phyloP scores from a whole-genome alignment of 1,284 basidiomycete species.

The Ustilago hordei region DNA sequence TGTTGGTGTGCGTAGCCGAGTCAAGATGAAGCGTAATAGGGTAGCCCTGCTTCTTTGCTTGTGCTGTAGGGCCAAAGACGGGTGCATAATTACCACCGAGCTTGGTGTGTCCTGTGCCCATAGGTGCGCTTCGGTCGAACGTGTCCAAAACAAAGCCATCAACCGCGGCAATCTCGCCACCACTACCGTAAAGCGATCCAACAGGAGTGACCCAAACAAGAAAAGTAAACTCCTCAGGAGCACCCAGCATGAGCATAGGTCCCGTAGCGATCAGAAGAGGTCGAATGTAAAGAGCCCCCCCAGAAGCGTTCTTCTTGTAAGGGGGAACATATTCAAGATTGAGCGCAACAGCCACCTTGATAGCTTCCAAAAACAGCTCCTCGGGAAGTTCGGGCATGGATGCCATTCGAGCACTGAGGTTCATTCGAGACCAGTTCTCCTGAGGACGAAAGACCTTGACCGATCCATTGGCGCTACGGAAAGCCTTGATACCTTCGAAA shows the following conservation, averaged over 20 bases:
- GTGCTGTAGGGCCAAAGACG: slow-evolving; percentile 62
- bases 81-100: slow-evolving; percentile 70
- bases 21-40: slow-evolving; percentile 68
- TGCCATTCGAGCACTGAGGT: slow-evolving; percentile 65
- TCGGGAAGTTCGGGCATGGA: slow-evolving; percentile 66
- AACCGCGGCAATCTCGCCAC: slow-evolving; percentile 65
- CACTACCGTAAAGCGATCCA: slow-evolving; percentile 68
- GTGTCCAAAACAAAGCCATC: slow-evolving; percentile 68
- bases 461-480: slow-evolving; percentile 53
- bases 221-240: slow-evolving; percentile 68
- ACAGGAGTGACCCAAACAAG: slow-evolving; percentile 69
- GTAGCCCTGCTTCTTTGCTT: slow-evolving; percentile 68
- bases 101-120: slow-evolving; percentile 67
- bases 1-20: slow-evolving; percentile 61
- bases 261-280: slow-evolving; percentile 67
- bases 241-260: slow-evolving; percentile 60
- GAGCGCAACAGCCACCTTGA: slow-evolving; percentile 63
- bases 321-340: slow-evolving; percentile 69
- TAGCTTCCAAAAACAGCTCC: slow-evolving; percentile 60
- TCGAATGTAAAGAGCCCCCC: slow-evolving; percentile 63
- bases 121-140: slow-evolving; percentile 69
- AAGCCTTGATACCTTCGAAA: slow-evolving; percentile 70
- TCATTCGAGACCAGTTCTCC: slow-evolving; percentile 66
- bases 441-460: slow-evolving; percentile 69
- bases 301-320: slow-evolving; percentile 61